Evolutionary conservation across 441 rosid genomes (phyloP), one percentile per base, ranked within the genome.

Genomic region (Erodium moschatum): DNA sequence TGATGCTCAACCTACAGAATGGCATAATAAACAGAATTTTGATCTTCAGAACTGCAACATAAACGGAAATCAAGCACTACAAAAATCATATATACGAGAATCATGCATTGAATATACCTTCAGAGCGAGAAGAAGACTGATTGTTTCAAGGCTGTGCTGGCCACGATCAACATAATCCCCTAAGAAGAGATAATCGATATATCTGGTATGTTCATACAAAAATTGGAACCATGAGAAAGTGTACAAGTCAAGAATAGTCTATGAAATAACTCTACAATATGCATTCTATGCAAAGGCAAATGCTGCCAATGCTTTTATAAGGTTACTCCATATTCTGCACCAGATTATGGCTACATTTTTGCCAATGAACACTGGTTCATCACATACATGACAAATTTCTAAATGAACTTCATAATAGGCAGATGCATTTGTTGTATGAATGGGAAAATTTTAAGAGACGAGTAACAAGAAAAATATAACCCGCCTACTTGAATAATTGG

Each of bases 161-260:
- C 98, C 98, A 58, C 98, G 91, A 75, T 94, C 98, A 77, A 94
- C 98, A 82, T 94, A 94, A 80, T 94, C 98, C 75, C 97, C 98
- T 81, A 94, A 79, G 85, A 94, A 94, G 80, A 94, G 97, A 81
- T 91, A 94, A 80, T 94, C 98, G 33, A 94, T 94, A 80, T 94
- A 94, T 74, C 98, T 94, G 92, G 83, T 52, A 76, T 73, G 76
- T 35, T 74, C 38, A 74, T 61, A 74, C 20, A 71, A 67, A 71
- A 75, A 54, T 54, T 54, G 9, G 21, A 54, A 50, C 12, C 61
- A 58, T 52, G 31, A 58, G 21, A 52, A 56, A 69, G 64, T 52
- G 3, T 71, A 60, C 27, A 20, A 20, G 15, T 19, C 65, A 16
- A 21, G 18, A 75, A 19, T 19, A 27, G 24, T 50, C 1, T 2